Base-by-base conservation (phyloP, 345 rosid genomes). In the Populus tremula region DNA sequence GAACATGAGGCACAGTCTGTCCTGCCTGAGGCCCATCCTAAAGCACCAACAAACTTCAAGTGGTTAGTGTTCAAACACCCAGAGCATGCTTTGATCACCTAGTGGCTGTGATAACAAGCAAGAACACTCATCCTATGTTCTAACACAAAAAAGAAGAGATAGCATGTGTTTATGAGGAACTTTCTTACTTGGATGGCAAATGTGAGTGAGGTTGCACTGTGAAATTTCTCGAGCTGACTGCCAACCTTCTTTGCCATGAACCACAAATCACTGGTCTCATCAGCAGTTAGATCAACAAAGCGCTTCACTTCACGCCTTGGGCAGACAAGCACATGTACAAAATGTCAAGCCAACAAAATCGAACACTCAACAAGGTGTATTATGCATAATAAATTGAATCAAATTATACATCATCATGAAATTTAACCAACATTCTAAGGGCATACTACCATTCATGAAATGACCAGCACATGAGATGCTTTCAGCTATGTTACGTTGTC, bases 21-120 rank as follows among this genome's bases (percentile, higher is more conserved):
- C 99, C 98, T 33, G 97, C 89, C 45, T 91, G 86, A n/a, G 98
- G 96, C 33, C 97, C 98, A 77, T 96, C 99, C 98, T 96, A 82
- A 67, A 27, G 29, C 67, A 35, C 72, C 18, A 67, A 45, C 10
- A 65, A 66, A 78, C 31, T 39, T n/a, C 21, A 20, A 72, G 31
- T 35, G 53, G 21, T 78, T 49, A 53, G 50, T 50, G 31, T 38
- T 14, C 31, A 17, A 8, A 14, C 35, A 45, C 16, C 21, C 31
- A 39, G 41, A 73, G 68, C 47, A 61, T 73, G 67, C 76, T 36
- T 59, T 23, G 39, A 54, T 56, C 35, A 35, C 65, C 31, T 8
- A 27, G 49, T 36, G 17, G 53, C 62, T 36, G 20, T 12, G 54
- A 50, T 33, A 47, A n/a, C 38, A 67, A 38, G 49, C 39, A 38